Base-by-base conservation (phyloP, 2,329 filamentous ascomycete genomes). In the Colletotrichum zoysiae region DNA sequence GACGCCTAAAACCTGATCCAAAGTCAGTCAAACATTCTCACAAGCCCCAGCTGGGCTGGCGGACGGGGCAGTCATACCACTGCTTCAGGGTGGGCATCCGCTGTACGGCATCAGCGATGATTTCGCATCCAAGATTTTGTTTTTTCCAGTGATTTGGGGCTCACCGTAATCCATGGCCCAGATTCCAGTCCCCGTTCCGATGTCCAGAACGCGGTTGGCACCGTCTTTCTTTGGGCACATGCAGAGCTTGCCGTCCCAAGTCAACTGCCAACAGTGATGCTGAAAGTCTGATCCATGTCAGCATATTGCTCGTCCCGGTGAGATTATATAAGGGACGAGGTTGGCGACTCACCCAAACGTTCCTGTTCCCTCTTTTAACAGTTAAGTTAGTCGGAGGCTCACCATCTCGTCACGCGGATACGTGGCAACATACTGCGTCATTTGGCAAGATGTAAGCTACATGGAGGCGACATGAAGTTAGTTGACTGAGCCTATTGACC, bases 211-310 rank as follows among this genome's bases (percentile, higher is more conserved):
- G 7, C 76, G 70, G 2, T 74, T 76, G 6, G 76, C 75, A 40
- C 73, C 73, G 16, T 69, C 12, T 0, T 63, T 73, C 26, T 74
- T 68, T 0, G 82, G 82, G 4, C 75, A 74, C 0, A 77, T 56
- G 51, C 74, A 79, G 0, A 82, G 74, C 30, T 78, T 78, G 9
- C 75, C 77, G 1, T 78, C 76, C n/a, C 79, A 76, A 0, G 80
- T 82, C 9, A 83, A 65, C 0, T 70, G 57, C 58, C 79, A 81
- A 0, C 82, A 67, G 44, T 82, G 78, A 66, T 83, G 81, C 70
- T 82, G 79, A 0, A 83, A 67, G 65, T 83, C 80, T 78, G 75
- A 1, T 16, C 20, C 18, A 30, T 8, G 35, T 44, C 26, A 26
- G 30, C 5, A 18, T 5, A 30, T 30, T 30, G 2, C 50, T 30